Evolutionary conservation across 805 yeast species (phyloP), one percentile per base, ranked within the genome.

Genomic region (Saturnispora serradocipensis): DNA sequence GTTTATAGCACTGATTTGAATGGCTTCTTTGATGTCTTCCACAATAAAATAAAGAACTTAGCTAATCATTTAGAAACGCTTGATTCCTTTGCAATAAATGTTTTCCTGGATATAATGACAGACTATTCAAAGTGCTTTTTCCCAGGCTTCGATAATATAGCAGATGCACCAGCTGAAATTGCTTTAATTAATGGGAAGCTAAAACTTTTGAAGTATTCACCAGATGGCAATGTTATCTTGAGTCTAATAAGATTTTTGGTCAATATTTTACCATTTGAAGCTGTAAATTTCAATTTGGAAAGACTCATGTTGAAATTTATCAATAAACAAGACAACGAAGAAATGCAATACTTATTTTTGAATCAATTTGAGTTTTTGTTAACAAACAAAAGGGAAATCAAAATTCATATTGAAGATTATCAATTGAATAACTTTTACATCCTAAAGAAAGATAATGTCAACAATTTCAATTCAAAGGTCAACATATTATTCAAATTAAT

Each of bases 61-160:
- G 53, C 67, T 53, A 61, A 69, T 1, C 65, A 73, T 32, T 55
- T 80, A 27, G 56, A 61, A 0, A 71, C 75, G 1, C 71, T 91
- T 50, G 95, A 89, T 53, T 84, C 82, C 49, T 87, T 89, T 85
- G 68, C 88, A 8, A 89, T 86, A 60, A 65, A 75, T 0, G 61
- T 71, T 10, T 64, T 82, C 15, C 68, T 88, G 20, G 86, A 86
- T 46, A 58, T 86, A 4, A 69, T 90, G 47, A 76, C 83, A 0
- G 78, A 79, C 48, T 93, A 93, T 64, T 71, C 80, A 34, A 75
- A 89, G 49, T 58, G 66, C 7, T 89, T 74, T 61, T 61, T 89
- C 36, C 76, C 81, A 3, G 4, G 46, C 9, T 48, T 49, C 35
- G 22, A 52, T 6, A 39, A 34, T 6, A 15, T 51, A 11, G 30